A percentile compares a stretch with the other conserved stretches of the same genome.
phyloP scores from a whole-genome alignment of 1,284 basidiomycete species.

The Rhodotorula mucilaginosa region DNA sequence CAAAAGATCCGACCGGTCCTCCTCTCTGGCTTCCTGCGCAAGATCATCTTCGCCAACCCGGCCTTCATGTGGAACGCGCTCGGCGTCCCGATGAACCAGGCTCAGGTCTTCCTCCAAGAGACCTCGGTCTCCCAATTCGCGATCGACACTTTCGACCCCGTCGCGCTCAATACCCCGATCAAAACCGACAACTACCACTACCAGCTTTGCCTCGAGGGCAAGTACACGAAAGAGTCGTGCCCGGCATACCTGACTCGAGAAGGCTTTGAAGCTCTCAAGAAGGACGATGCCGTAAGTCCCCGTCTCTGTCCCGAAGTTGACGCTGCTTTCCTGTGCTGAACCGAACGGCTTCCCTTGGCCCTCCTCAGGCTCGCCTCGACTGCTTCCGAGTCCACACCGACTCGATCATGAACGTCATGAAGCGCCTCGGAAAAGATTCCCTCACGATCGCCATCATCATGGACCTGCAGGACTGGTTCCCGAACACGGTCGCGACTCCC shows the following conservation, averaged over 20 bases:
- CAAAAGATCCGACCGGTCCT: constrained; percentile 62
- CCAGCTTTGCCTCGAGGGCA: constrained; percentile 52
- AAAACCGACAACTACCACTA: constrained; percentile 48
- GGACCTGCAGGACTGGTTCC: constrained; percentile 77
- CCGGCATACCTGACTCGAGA: constrained; percentile 68
- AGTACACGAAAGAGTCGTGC: constrained; percentile 39
- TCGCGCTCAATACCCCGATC: constrained; percentile 56
- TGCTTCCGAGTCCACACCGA: constrained; percentile 75
- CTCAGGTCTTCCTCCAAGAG: constrained; percentile 60
- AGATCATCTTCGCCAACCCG: constrained; percentile 55
- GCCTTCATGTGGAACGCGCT: constrained; percentile 77
- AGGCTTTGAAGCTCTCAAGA: constrained; percentile 63
- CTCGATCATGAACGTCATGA: constrained; percentile 66
- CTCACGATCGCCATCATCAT: constrained; percentile 70
- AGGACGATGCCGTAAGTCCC: constrained; percentile 51
- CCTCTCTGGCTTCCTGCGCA: constrained; percentile 64
- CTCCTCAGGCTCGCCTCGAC: constrained; percentile 53
- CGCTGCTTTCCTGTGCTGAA: no score
- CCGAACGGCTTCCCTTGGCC: not conserved
- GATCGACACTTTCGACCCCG: constrained; percentile 61
- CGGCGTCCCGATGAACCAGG: constrained; percentile 66
- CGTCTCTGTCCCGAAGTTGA: no score
- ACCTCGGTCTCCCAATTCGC: constrained; percentile 54
- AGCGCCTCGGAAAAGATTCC: constrained; percentile 48
- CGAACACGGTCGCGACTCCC: constrained; percentile 54